Percentiles rank a stretch among this genome's conserved stretches.
phyloP scores from a whole-genome alignment of 176 grass and related monocot genomes.

The Paspalum notatum region DNA sequence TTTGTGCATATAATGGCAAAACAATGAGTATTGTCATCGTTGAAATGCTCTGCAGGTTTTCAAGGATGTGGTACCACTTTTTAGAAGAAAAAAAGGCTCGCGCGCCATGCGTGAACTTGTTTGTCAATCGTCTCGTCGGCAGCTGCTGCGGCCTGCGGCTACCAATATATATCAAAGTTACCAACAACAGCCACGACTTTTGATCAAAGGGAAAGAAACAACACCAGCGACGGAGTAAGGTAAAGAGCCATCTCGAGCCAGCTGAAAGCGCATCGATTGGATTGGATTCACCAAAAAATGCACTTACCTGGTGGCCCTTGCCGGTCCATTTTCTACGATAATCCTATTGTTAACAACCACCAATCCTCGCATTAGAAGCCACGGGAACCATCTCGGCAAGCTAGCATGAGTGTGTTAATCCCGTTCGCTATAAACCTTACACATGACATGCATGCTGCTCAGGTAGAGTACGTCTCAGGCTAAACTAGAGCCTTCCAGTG shows the following conservation, averaged over 20 bases:
- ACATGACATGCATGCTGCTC: too few species aligned
- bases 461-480: background rate
- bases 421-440: background rate
- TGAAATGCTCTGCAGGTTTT: too few species aligned
- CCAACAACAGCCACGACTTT: background rate
- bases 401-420: background rate
- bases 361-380: slow-evolving; percentile 4
- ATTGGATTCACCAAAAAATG: background rate
- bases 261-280: background rate
- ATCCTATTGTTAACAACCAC: background rate
- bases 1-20: too few species aligned
- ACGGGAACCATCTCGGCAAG: slow-evolving; percentile 4
- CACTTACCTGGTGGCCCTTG: background rate
- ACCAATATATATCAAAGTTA: background rate
- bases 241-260: background rate
- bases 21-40: too few species aligned
- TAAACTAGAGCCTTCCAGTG: too few species aligned
- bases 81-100: too few species aligned
- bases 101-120: background rate
- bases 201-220: too few species aligned
- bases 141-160: background rate
- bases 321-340: background rate
- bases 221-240: too few species aligned
- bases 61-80: too few species aligned
- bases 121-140: background rate